Conservation (phyloP, 2,329 filamentous ascomycete genomes). For the Xylariaceae sp. region DNA sequence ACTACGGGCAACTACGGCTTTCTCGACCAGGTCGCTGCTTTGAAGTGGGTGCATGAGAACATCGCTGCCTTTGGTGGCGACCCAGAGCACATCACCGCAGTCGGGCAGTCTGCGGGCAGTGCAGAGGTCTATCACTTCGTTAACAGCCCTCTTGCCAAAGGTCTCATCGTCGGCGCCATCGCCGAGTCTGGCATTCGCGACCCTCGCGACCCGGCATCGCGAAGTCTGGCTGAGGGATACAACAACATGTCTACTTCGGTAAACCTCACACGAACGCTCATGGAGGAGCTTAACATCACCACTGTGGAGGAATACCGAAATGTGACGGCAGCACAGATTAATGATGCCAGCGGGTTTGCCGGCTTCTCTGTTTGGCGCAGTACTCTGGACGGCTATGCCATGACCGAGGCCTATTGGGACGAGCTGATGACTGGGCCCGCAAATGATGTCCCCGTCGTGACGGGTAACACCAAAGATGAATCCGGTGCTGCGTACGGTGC, state of each 20-base stretch:
- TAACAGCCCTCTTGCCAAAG: conserved; percentile 25
- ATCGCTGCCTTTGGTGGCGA: conserved; percentile 4
- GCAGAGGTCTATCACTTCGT: conserved; percentile 23
- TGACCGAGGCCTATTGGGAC: conserved; percentile 27
- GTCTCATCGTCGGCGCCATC: conserved; percentile 25
- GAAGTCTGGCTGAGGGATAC: conserved; percentile 21
- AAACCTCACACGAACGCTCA: conserved; percentile 11
- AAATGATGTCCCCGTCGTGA: conserved; percentile 29
- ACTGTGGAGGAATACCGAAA: conserved; percentile 19
- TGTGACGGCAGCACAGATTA: conserved; percentile 12
- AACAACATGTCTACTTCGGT: conserved; percentile 10
- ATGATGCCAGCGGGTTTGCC: conserved; percentile 8
- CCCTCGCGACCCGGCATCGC: conserved; percentile 23
- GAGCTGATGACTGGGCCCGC: conserved; percentile 21
- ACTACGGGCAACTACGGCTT: conserved; percentile 9
- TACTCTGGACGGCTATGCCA: conserved; percentile 15
- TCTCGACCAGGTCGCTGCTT: conserved; percentile 3
- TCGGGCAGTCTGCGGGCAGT: conserved; percentile 5
- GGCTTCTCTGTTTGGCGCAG: conserved; percentile 7
- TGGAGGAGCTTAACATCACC: conserved; percentile 16
- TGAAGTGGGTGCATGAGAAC: conserved; percentile 3
- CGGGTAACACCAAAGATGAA: conserved; percentile 30
- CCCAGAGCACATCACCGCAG: conserved; percentile 1
- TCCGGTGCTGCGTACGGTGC: conserved; percentile 23
- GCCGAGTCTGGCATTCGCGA: conserved; percentile 25